Conservation (phyloP, 768 basidiomycete species). For the Pleurotus sapidus region DNA sequence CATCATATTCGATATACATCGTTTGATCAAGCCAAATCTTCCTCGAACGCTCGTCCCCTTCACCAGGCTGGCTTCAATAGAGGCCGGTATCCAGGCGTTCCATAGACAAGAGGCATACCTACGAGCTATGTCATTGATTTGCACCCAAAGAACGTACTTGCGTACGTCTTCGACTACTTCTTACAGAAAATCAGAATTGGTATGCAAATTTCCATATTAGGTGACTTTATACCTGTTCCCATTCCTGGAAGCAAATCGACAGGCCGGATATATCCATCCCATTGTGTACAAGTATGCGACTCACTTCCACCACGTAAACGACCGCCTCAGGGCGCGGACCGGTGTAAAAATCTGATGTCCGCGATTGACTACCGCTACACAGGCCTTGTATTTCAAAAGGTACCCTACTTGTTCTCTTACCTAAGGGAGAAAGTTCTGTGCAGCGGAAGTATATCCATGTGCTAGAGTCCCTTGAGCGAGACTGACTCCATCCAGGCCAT, state of each 20-base stretch:
- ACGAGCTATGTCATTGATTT: too few relatives aligned
- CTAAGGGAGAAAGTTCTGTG: slow-evolving; percentile 2
- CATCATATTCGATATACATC: too few relatives aligned
- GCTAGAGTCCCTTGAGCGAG: neutral
- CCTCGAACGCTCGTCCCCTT: too few relatives aligned
- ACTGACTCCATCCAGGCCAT: neutral
- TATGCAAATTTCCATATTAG: neutral
- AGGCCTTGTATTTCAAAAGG: slow-evolving; percentile 3
- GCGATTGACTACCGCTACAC: neutral
- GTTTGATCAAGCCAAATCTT: too few relatives aligned
- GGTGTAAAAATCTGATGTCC: neutral
- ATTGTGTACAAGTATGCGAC: neutral
- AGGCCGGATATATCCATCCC: slow-evolving; percentile 1
- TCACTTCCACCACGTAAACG: neutral
- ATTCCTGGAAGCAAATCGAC: slow-evolving; percentile 7
- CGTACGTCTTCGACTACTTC: too few relatives aligned
- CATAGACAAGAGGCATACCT: too few relatives aligned
- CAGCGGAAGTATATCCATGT: slow-evolving; percentile 6
- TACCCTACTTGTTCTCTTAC: slow-evolving; percentile 2
- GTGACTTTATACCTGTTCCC: slow-evolving; percentile 5
- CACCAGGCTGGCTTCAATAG: too few relatives aligned
- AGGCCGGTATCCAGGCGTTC: too few relatives aligned
- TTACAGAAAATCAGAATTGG: neutral
- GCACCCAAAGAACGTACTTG: too few relatives aligned
- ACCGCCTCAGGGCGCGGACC: too few relatives aligned